Conservation (phyloP, 768 basidiomycete genomes). For the Lactifluus echinatus region DNA sequence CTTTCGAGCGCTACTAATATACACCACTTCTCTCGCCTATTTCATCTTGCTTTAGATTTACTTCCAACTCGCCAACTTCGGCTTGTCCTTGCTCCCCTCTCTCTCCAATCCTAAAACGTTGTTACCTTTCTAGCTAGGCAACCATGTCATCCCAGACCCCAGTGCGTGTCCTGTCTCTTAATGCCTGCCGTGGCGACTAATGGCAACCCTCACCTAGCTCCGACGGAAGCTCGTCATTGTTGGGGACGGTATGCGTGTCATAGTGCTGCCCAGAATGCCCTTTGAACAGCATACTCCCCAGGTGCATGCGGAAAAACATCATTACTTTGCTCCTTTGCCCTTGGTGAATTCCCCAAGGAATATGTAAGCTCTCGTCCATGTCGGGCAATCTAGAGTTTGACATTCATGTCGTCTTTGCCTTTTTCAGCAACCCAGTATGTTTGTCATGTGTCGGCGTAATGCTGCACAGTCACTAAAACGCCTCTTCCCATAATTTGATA, state of each 20-base stretch:
- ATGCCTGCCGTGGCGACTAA: slow-evolving; percentile 3
- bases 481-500: slow-evolving; percentile 26
- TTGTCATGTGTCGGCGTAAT: not conserved
- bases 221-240: slow-evolving; percentile 94
- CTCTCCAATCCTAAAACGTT: not conserved
- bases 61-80: no score
- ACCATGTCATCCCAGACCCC: slow-evolving; percentile 19
- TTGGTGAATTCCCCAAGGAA: slow-evolving; percentile 94
- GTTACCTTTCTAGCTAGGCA: not conserved
- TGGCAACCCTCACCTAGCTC: slow-evolving; percentile 44
- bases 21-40: not conserved
- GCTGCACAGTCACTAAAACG: slow-evolving; percentile 1
- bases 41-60: not conserved
- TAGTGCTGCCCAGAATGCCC: not conserved
- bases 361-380: slow-evolving; percentile 53
- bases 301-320: slow-evolving; percentile 97
- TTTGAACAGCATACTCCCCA: slow-evolving; percentile 26
- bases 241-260: slow-evolving; percentile 70
- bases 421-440: slow-evolving; percentile 41
- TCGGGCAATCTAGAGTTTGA: not conserved
- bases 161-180: slow-evolving; percentile 10
- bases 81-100: not conserved
- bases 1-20: slow-evolving; percentile 4
- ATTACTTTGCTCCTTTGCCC: slow-evolving; percentile 80
- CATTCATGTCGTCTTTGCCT: not conserved